These are phyloP conservation scores for Rhypophila decipiens DNA, from an alignment of 495 filamentous ascomycete species.

Conservation along the genomic window DNA sequence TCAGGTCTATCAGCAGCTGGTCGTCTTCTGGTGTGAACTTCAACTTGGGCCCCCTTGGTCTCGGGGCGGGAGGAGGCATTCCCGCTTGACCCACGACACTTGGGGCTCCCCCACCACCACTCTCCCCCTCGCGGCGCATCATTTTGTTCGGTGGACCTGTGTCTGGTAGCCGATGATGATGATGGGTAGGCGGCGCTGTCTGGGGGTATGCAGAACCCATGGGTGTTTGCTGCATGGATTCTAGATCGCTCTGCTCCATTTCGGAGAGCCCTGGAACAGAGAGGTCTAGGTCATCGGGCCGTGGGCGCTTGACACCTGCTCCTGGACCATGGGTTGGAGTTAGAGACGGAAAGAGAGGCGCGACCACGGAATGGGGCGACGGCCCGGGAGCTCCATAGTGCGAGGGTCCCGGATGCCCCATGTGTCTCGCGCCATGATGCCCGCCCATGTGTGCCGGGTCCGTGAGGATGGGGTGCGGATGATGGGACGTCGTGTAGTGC, in stretches of 20 bases:
- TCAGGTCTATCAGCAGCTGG: conserved; percentile 73
- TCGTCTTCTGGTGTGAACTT: conserved; percentile 91
- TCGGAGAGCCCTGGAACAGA: conserved; percentile 44
- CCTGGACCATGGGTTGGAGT: conserved; percentile 33
- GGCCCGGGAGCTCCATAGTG: conserved; percentile 35
- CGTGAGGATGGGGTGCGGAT: conserved; percentile 44
- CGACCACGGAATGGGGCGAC: conserved; percentile 37
- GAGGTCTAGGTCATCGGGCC: conserved; percentile 44
- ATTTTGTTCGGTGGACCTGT: conserved; percentile 54
- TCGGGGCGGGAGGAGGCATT: conserved; percentile 71
- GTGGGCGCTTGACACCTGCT: conserved; percentile 39
- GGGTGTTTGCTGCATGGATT: conserved; percentile 43
- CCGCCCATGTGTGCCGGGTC: conserved; percentile 39
- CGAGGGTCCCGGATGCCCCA: conserved; percentile 40
- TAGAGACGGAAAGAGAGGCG: conserved; percentile 40
- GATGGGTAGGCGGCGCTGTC: conserved; percentile 48
- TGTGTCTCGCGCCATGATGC: conserved; percentile 37
- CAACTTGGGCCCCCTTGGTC: conserved; percentile 75
- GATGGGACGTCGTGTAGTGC: conserved; percentile 43
- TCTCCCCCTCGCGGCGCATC: conserved; percentile 45
- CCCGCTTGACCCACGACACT: conserved; percentile 75
- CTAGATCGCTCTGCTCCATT: conserved; percentile 41
- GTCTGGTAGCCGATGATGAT: conserved; percentile 67
- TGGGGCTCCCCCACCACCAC: conserved; percentile 46
- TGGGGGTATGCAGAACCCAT: conserved; percentile 39